A percentile compares a stretch with the other conserved stretches of the same genome.
These are phyloP conservation scores for Solanum etuberosum DNA, from an alignment of 257 asterid genomes.

Conservation along the genomic window DNA sequence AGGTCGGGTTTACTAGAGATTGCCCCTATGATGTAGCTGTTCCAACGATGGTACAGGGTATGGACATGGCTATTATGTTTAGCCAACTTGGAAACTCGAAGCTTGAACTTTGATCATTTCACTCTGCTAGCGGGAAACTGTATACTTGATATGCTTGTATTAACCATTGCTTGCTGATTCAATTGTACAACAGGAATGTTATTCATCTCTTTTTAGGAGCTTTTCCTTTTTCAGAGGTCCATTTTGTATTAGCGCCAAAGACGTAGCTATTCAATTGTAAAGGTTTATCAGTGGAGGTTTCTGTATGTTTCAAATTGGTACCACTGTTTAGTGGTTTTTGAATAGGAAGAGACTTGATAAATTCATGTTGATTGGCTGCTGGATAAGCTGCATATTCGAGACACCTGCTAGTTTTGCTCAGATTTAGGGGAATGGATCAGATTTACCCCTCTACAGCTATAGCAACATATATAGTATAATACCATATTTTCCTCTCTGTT, in stretches of 20 bases:
- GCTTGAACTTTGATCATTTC: constrained; percentile 37
- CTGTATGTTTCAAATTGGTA: neutral
- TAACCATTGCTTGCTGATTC: neutral
- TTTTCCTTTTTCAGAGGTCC: neutral
- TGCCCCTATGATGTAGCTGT: constrained; percentile 67
- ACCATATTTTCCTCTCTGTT: neutral
- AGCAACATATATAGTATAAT: neutral
- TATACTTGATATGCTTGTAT: neutral
- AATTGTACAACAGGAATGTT: neutral
- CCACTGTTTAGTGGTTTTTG: neutral
- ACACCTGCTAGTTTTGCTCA: neutral
- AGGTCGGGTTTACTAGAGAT: constrained; percentile 52
- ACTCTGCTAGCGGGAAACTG: neutral
- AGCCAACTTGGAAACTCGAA: constrained; percentile 56
- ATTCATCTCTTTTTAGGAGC: neutral
- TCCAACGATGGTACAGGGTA: constrained; percentile 81
- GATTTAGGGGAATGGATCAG: neutral
- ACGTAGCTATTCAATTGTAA: neutral
- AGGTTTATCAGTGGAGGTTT: neutral
- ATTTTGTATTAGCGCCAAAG: neutral
- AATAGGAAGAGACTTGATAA: neutral
- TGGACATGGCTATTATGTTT: constrained; percentile 77
- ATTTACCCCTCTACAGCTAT: neutral
- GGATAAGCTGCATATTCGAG: neutral
- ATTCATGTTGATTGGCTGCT: neutral